Base-by-base conservation (phyloP, 2,329 filamentous ascomycete species). In the Sclerotinia spermophila region DNA sequence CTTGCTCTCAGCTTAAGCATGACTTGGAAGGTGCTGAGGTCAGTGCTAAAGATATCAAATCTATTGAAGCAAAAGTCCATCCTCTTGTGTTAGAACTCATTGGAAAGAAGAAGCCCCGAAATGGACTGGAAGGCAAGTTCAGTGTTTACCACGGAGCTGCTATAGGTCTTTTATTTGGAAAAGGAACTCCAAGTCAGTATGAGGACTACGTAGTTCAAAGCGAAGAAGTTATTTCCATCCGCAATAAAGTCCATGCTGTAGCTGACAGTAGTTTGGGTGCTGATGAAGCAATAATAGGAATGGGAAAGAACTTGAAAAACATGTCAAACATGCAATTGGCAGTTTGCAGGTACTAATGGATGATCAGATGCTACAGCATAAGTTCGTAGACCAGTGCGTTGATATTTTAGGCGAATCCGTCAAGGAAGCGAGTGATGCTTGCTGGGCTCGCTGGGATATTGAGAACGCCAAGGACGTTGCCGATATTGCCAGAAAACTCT, bases 61-160 rank as follows among this genome's bases (percentile, higher is more conserved):
- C 74, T 21, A 80, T 86, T 0, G 76, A 82, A n/a, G 75, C 81
- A 7, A 78, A 77, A 33, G 84, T 86, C 0, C 84, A 87, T 75
- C 84, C 84, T 0, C 80, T 86, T 13, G 85, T 87, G 1, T 75
- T 87, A 5, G 82, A 86, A 62, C 78, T 87, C 38, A 87, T 85
- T 0, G 84, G 83, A 1, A 86, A 87, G 76, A 82, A 79, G 15
- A 78, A 77, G 10, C 85, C 85, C 0, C 80, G 80, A 68, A 83
- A 84, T 66, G 84, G 84, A 0, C 78, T 87, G 1, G 83, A 86
- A 75, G 83, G 79, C 4, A 87, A 87, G 61, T 87, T 87, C 74
- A 86, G 84, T 68, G 84, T 87, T 30, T 87, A 84, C 72, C 85
- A 87, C 73, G 84, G 84, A 7, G 82, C 80, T n/a, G 84, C 84